Base-by-base conservation (phyloP, 768 basidiomycete species). In the Lactifluus volemus region DNA sequence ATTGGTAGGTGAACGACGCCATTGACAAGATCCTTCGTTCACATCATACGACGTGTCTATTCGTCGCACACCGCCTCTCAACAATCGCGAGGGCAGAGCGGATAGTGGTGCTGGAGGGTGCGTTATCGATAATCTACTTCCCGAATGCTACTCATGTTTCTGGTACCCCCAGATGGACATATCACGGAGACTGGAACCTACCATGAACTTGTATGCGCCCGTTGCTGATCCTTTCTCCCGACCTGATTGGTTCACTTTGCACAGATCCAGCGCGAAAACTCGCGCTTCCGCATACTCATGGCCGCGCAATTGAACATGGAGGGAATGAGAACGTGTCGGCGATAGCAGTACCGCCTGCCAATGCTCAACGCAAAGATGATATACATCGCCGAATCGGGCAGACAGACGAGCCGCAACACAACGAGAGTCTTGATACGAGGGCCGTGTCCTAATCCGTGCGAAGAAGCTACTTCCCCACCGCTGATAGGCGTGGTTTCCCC, bases 51-150 rank as follows among this genome's bases (percentile, higher is more conserved):
- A 95, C 92, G 2, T 93, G 92, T 67, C 70, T 94, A 29, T 86
- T 95, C 58, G 92, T 95, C 19, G 93, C 93, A 0, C 93, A 97
- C 73, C 79, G 93, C 53, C 70, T 97, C 56, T 92, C 90, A 25
- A 93, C 93, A 3, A 92, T 97, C 58, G 90, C 93, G 4, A 77
- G 92, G 56, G 92, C 93, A 1, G 92, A 94, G 69, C 79, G 89
- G 44, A 90, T 97, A 49, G 89, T 92, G 6, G 92, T 97, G 19
- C 78, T 97, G 19, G 92, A 97, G 75, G 86, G 86, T 86, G 50
- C n/a, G 74, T 49, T 19, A 17, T 10, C 30, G 55, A 14, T 12
- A 2, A 25, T 59, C 32, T 25, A 2, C 56, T 44, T 10, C 21
- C 15, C 12, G 19, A 15, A 10, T n/a, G 49, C 32, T 30, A n/a